Percentiles rank a stretch among this genome's conserved stretches.
Evolutionary conservation across 2,329 filamentous ascomycete genomes (phyloP).

Genomic region (Pyrenophora teres): DNA sequence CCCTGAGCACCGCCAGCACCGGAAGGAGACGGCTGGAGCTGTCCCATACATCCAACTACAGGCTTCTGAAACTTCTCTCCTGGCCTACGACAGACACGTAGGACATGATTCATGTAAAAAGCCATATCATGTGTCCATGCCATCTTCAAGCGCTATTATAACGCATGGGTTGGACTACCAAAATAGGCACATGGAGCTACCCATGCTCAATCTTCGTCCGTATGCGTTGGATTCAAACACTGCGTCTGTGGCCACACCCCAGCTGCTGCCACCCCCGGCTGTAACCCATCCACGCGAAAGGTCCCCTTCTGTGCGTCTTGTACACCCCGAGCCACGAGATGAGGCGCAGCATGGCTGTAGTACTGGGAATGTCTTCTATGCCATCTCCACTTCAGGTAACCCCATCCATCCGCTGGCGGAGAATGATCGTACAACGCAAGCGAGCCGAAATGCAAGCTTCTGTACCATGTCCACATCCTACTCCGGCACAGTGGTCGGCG

Average conservation of each 20-base stretch:
- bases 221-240: conserved; percentile 3
- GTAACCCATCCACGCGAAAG: conserved; percentile 21
- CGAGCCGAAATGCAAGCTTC: conserved; percentile 38
- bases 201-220: conserved; percentile 4
- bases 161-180: conserved; percentile 10
- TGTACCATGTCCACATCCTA: conserved; percentile 43
- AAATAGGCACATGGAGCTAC: conserved; percentile 15
- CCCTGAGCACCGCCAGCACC: conserved; percentile 10
- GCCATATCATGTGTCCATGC: background rate
- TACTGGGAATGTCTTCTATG: conserved; percentile 29
- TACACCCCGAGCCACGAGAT: conserved; percentile 29
- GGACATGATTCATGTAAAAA: background rate
- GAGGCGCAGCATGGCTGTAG: conserved; percentile 19
- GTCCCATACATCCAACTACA: conserved; percentile 6
- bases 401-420: conserved; percentile 23
- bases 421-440: conserved; percentile 19
- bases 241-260: conserved; percentile 8
- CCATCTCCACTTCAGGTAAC: conserved; percentile 25
- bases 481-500: conserved; percentile 42
- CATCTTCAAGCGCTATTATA: conserved; percentile 2
- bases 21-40: conserved; percentile 8
- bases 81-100: background rate
- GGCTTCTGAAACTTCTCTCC: background rate
- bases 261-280: conserved; percentile 15
- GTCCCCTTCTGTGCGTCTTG: conserved; percentile 22